Conservation (phyloP, 768 basidiomycete species). For the Psilocybe azurescens region DNA sequence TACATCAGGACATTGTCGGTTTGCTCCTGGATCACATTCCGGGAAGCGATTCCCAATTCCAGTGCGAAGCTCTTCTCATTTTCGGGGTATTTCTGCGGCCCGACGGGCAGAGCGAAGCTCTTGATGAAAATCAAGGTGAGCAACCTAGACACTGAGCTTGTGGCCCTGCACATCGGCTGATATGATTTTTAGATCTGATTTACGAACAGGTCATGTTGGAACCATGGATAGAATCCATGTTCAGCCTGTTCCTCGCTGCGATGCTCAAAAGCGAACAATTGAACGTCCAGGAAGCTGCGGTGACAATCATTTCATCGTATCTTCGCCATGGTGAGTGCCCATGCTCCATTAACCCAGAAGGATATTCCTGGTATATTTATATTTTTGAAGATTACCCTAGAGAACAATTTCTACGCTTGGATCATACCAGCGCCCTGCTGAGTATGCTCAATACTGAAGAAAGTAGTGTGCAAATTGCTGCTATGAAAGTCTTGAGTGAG, state of each 20-base stretch:
- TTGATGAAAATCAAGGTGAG: slow-evolving; percentile 2
- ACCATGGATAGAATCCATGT: slow-evolving; percentile 18
- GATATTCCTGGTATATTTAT: not conserved
- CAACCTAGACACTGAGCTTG: not conserved
- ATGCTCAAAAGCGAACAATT: slow-evolving; percentile 17
- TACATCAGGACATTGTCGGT: slow-evolving; percentile 12
- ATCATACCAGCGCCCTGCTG: slow-evolving; percentile 8
- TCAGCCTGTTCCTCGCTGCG: slow-evolving; percentile 14
- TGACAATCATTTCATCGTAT: slow-evolving; percentile 3
- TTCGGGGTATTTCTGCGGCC: slow-evolving; percentile 7
- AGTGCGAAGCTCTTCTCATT: slow-evolving; percentile 11
- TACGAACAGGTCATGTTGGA: slow-evolving; percentile 6
- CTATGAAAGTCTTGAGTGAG: slow-evolving; percentile 6
- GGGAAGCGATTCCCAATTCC: slow-evolving; percentile 15
- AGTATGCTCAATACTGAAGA: slow-evolving; percentile 15
- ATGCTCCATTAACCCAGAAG: not conserved
- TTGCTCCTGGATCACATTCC: slow-evolving; percentile 16
- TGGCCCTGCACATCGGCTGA: not conserved
- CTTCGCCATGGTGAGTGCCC: slow-evolving; percentile 7
- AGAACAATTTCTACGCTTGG: slow-evolving; percentile 10
- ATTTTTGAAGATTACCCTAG: slow-evolving; percentile 11
- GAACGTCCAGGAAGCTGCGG: slow-evolving; percentile 16
- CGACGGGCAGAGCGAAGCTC: not conserved
- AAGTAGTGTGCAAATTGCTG: slow-evolving; percentile 7
- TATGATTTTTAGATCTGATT: not conserved